phyloP scores from a whole-genome alignment of 257 asterid genomes.

The Penstemon barbatus region DNA sequence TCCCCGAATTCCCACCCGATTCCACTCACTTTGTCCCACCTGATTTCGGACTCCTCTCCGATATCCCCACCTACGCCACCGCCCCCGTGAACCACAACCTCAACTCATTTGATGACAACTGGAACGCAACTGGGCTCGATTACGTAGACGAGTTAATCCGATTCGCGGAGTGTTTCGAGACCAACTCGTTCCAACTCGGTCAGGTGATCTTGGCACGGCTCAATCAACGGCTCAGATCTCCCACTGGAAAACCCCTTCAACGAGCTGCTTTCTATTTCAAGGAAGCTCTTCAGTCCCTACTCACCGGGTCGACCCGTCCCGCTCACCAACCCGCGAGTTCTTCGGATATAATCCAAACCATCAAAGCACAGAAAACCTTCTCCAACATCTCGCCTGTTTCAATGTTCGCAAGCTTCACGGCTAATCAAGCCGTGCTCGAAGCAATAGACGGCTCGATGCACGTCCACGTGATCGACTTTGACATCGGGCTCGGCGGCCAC shows the following conservation, averaged over 20 bases:
- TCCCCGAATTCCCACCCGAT: slow-evolving; percentile 51
- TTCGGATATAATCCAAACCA: slow-evolving; percentile 63
- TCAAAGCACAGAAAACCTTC: slow-evolving; percentile 71
- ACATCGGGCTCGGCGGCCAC: slow-evolving; percentile 62
- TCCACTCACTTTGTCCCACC: slow-evolving; percentile 42
- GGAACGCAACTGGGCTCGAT: slow-evolving; percentile 59
- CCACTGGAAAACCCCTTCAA: slow-evolving; percentile 72
- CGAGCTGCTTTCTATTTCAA: slow-evolving; percentile 93
- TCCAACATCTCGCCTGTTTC: slow-evolving; percentile 65
- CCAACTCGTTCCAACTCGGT: slow-evolving; percentile 75
- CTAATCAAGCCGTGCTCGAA: slow-evolving; percentile 60
- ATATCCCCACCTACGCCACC: slow-evolving; percentile 34
- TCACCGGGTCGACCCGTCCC: slow-evolving; percentile 21
- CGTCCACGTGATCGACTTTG: slow-evolving; percentile 61
- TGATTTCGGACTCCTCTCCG: slow-evolving; percentile 51
- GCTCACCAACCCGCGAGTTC: slow-evolving; percentile 43
- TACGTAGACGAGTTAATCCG: slow-evolving; percentile 83
- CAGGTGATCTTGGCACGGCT: slow-evolving; percentile 77
- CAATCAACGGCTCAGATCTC: slow-evolving; percentile 65
- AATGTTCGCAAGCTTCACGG: slow-evolving; percentile 64
- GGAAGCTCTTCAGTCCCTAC: slow-evolving; percentile 72
- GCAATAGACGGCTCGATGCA: slow-evolving; percentile 44
- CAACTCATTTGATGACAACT: slow-evolving; percentile 26
- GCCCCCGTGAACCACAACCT: slow-evolving; percentile 26
- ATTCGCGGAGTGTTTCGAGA: slow-evolving; percentile 83